Percentiles rank a stretch among this genome's conserved stretches.
Evolutionary conservation across 2,329 filamentous ascomycete genomes (phyloP).

Genomic region (Talaromyces sp.): DNA sequence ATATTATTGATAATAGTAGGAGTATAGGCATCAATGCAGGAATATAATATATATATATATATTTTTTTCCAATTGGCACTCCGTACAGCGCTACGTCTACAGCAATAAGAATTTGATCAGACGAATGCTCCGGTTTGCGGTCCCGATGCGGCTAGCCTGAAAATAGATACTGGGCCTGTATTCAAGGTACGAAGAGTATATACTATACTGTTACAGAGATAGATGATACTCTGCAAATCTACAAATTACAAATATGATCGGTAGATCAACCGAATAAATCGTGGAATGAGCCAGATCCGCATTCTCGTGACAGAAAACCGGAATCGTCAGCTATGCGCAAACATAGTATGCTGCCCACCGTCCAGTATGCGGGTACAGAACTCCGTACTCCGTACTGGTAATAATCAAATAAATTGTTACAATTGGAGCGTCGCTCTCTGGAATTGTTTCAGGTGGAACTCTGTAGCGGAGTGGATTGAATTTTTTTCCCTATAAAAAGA

Average conservation of each 20-base stretch:
- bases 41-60: background rate
- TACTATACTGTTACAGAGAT: too few species aligned
- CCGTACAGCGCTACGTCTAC: background rate
- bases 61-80: background rate
- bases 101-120: background rate
- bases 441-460: background rate
- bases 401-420: background rate
- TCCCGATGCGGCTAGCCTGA: background rate
- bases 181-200: too few species aligned
- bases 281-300: background rate
- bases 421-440: background rate
- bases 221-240: too few species aligned
- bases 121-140: background rate
- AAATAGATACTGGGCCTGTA: background rate
- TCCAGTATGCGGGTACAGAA: background rate
- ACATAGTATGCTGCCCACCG: background rate
- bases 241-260: too few species aligned
- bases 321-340: background rate
- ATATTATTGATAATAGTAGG: too few species aligned
- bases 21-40: background rate
- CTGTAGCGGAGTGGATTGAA: background rate
- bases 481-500: too few species aligned
- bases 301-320: background rate
- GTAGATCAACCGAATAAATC: too few species aligned
- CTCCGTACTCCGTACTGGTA: background rate